Conservation (phyloP, 2,329 filamentous ascomycete genomes). For the Penicillium sp. region DNA sequence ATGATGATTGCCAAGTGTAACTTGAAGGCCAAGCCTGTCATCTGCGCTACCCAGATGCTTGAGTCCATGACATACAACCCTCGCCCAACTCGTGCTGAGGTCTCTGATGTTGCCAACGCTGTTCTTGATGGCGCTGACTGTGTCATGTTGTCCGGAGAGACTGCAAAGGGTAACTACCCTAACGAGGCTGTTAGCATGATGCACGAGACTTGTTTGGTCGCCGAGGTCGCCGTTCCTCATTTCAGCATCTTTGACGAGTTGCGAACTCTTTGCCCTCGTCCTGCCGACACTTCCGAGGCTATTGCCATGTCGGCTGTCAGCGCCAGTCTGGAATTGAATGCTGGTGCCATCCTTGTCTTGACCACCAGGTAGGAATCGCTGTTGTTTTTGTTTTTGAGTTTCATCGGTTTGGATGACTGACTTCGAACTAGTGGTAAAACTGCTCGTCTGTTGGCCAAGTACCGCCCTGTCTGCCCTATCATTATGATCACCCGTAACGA, state of each 20-base stretch:
- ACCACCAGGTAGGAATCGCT: conserved; percentile 68
- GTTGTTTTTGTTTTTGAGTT: not conserved
- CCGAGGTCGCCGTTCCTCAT: conserved; percentile 96
- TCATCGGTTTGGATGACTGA: not conserved
- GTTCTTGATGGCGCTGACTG: conserved; percentile 97
- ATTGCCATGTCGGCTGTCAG: conserved; percentile 96
- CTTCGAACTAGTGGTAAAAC: conserved; percentile 67
- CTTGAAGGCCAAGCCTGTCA: conserved; percentile 96
- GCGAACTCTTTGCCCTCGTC: conserved; percentile 74
- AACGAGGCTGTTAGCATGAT: conserved; percentile 92
- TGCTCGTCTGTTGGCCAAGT: conserved; percentile 94
- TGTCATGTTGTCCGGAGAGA: conserved; percentile 99
- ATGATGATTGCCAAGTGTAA: conserved; percentile 99
- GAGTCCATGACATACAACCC: conserved; percentile 99
- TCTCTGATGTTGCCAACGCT: conserved; percentile 96
- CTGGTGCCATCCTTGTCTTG: conserved; percentile 90
- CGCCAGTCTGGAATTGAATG: conserved; percentile 91
- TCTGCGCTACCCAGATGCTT: conserved; percentile 99
- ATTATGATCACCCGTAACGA: conserved; percentile 96
- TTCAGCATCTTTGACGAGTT: conserved; percentile 96
- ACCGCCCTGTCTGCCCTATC: conserved; percentile 97
- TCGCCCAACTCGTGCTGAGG: conserved; percentile 93
- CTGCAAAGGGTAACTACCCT: conserved; percentile 95
- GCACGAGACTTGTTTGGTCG: conserved; percentile 95
- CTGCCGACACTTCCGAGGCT: conserved; percentile 84